These are phyloP conservation scores for Tubosaeta sp. DNA, from an alignment of 768 basidiomycete species.

Conservation along the genomic window DNA sequence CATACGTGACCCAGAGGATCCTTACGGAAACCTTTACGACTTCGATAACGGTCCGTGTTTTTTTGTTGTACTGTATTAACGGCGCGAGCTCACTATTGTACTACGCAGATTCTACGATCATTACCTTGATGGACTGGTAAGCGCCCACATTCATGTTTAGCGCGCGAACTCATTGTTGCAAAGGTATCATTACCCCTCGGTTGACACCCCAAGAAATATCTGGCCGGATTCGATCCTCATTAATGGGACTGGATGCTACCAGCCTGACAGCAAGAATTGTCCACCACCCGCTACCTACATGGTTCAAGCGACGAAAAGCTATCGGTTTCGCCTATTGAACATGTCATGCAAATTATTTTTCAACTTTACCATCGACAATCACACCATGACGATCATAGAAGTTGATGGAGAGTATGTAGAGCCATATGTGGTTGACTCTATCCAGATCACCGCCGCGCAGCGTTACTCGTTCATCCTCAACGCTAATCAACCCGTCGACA, in stretches of 20 bases:
- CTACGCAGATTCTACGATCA: conserved; percentile 20
- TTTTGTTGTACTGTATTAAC: not conserved
- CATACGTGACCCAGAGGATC: conserved; percentile 36
- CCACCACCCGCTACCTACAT: conserved; percentile 29
- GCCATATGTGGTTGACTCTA: conserved; percentile 37
- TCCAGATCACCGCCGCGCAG: conserved; percentile 37
- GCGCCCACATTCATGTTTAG: not conserved
- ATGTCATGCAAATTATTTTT: conserved; percentile 34
- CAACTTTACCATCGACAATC: conserved; percentile 25
- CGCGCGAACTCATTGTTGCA: not conserved
- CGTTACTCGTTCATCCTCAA: conserved; percentile 45
- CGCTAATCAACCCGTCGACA: conserved; percentile 36
- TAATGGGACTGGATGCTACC: conserved; percentile 37
- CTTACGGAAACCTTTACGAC: conserved; percentile 14
- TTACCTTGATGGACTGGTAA: conserved; percentile 28
- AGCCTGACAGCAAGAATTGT: conserved; percentile 14
- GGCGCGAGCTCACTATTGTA: not conserved
- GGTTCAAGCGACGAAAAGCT: conserved; percentile 32
- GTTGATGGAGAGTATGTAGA: conserved; percentile 39
- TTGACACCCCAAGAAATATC: conserved; percentile 4
- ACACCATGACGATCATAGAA: conserved; percentile 36
- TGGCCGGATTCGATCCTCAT: conserved; percentile 36
- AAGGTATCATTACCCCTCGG: conserved; percentile 19
- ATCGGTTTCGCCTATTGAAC: conserved; percentile 37
- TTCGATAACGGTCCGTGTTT: conserved; percentile 18